phyloP scores from a whole-genome alignment of 192 early-diverging fungal genomes.

The Linderina pennispora region DNA sequence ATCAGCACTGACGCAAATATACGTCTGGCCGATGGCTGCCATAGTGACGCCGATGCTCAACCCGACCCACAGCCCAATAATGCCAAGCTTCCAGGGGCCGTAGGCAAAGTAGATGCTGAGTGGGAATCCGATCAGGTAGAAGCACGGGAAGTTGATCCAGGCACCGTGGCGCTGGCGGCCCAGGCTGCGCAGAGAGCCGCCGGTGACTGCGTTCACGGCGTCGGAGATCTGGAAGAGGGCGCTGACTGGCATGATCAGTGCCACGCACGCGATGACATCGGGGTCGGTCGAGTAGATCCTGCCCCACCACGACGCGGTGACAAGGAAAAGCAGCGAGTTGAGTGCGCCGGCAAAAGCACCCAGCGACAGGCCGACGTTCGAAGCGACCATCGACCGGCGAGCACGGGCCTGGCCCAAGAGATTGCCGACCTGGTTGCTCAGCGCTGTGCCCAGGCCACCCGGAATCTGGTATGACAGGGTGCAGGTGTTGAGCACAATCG shows the following conservation, averaged over 20 bases:
- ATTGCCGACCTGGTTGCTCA: conserved; percentile 44
- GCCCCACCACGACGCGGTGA: conserved; percentile 18
- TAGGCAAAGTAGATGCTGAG: conserved; percentile 44
- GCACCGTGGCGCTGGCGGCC: conserved; percentile 44
- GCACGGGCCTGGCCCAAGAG: conserved; percentile 10
- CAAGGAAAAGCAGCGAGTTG: conserved; percentile 46
- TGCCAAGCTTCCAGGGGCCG: conserved; percentile 7
- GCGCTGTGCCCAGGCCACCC: conserved; percentile 38
- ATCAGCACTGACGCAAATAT: conserved; percentile 4
- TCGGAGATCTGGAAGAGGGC: conserved; percentile 60
- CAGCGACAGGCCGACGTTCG: background rate
- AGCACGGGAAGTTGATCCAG: conserved; percentile 32
- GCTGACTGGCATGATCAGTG: conserved; percentile 64
- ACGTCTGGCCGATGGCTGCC: background rate
- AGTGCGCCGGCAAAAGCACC: conserved; percentile 3
- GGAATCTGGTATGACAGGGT: conserved; percentile 34
- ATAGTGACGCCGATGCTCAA: conserved; percentile 27
- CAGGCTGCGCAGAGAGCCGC: conserved; percentile 45
- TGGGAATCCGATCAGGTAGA: conserved; percentile 45
- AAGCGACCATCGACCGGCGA: conserved; percentile 2
- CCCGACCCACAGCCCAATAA: conserved; percentile 29
- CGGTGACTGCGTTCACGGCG: conserved; percentile 48
- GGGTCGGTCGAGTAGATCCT: conserved; percentile 57
- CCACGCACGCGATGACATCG: conserved; percentile 61
- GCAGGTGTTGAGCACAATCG: conserved; percentile 43